Evolutionary conservation across 495 filamentous ascomycete species (phyloP).

Genomic region (Aspergillus olivimuriae): DNA sequence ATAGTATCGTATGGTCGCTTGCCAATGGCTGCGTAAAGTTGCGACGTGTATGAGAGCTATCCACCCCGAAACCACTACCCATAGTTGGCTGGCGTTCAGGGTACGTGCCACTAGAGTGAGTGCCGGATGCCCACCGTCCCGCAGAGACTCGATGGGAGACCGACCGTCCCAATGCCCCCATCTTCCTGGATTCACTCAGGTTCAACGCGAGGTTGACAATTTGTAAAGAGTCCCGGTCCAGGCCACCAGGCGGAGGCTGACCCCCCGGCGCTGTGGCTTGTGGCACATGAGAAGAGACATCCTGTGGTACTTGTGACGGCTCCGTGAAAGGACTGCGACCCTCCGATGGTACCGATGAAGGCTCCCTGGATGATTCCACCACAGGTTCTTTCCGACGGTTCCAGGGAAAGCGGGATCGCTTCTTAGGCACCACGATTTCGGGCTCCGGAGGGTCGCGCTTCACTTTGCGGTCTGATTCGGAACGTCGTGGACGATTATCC

Average conservation of each 20-base stretch:
- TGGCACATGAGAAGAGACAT: constrained; percentile 6
- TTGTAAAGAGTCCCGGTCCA: constrained; percentile 72
- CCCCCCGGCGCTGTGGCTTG: constrained; percentile 6
- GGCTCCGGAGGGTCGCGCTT: constrained; percentile 29
- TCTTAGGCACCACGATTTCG: constrained; percentile 30
- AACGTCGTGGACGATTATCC: constrained; percentile 20
- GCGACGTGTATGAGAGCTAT: constrained; percentile 12
- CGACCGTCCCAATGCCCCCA: constrained; percentile 32
- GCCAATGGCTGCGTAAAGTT: constrained; percentile 11
- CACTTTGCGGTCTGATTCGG: constrained; percentile 21
- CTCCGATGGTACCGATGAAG: constrained; percentile 8
- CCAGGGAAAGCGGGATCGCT: constrained; percentile 35
- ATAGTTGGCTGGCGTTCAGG: constrained; percentile 14
- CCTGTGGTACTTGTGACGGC: background rate
- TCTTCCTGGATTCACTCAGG: constrained; percentile 73
- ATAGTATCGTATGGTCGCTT: constrained; percentile 8
- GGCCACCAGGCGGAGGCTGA: constrained; percentile 22
- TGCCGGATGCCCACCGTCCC: constrained; percentile 46
- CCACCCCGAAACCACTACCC: constrained; percentile 11
- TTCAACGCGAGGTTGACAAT: constrained; percentile 88
- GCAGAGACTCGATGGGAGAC: constrained; percentile 28
- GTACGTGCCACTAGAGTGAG: constrained; percentile 33
- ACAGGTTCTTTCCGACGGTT: constrained; percentile 23
- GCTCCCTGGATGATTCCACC: constrained; percentile 11
- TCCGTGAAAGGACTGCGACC: constrained; percentile 1